Base-by-base conservation (phyloP, 1,139 yeast genomes). In the Kluyveromyces sp. region DNA sequence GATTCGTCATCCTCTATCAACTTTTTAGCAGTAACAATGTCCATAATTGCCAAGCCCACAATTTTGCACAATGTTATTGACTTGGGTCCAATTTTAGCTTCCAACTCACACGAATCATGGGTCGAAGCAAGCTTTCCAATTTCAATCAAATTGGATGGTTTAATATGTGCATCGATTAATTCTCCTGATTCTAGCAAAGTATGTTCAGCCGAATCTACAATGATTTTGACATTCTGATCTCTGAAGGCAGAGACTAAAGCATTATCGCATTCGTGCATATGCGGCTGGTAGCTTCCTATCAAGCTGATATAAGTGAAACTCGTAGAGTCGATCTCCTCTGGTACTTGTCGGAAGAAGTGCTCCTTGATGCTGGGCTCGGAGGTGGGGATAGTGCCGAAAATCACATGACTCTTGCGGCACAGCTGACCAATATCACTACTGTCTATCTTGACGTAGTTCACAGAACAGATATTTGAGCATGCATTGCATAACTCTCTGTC, bases 251-350 rank as follows among this genome's bases (percentile, higher is more conserved):
- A 51, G 4, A 80, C 64, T 32, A 75, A 63, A 0, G 60, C 67
- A 29, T 71, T 67, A 48, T 80, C 85, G 45, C 80, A 73, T 60
- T 81, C 89, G 41, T 71, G 70, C 88, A 82, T 81, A 50, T 76
- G 74, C 3, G 86, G 85, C 58, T 80, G 79, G 59, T 81, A 82
- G 15, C 84, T 78, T 1, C 89, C 89, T 54, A 82, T 81, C 37
- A 81, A 66, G 3, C 81, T 75, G 41, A 81, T 72, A 57, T 74
- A 81, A 3, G 71, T 63, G 51, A 66, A 73, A 4, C 43, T 25
- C 7, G 67, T 65, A 8, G 51, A 51, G 25, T 52, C 40, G 3
- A 65, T 59, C 36, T 65, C 64, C 3, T 48, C 49, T 41, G 69
- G 21, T 15, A 15, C 21, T 15, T 15, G 21, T 15, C 21, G 67